These are phyloP conservation scores for Betula pendula DNA, from an alignment of 306 rosid species.

Conservation along the genomic window DNA sequence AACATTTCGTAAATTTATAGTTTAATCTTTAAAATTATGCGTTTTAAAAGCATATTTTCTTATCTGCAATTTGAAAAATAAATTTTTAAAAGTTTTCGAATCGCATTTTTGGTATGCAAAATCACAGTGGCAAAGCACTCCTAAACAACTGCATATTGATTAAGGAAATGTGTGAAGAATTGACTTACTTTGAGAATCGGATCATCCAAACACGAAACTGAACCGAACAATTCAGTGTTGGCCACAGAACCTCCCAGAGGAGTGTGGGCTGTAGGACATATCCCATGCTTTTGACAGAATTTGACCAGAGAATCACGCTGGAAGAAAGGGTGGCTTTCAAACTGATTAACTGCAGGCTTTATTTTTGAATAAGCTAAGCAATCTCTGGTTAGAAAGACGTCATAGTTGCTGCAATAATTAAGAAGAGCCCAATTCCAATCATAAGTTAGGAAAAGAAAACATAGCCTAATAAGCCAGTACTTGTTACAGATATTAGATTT, in stretches of 20 bases:
- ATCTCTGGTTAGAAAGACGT: slow-evolving; percentile 81
- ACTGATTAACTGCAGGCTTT: slow-evolving; percentile 63
- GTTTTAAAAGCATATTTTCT: too few species aligned
- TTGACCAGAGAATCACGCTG: slow-evolving; percentile 84
- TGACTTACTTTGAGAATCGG: slow-evolving; percentile 65
- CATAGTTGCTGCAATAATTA: slow-evolving; percentile 75
- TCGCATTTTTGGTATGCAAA: too few species aligned
- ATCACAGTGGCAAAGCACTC: too few species aligned
- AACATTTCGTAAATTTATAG: too few species aligned
- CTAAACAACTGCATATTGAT: too few species aligned
- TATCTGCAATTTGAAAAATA: too few species aligned
- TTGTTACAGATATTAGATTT: too few species aligned
- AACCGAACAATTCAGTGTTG: slow-evolving; percentile 74
- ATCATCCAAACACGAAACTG: slow-evolving; percentile 78
- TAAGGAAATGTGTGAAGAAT: slow-evolving; percentile 1
- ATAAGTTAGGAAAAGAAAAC: slow-evolving; percentile 3
- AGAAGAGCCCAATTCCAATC: slow-evolving; percentile 22
- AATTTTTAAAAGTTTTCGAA: too few species aligned
- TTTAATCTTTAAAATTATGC: too few species aligned
- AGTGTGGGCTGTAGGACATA: slow-evolving; percentile 88
- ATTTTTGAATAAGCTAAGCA: slow-evolving; percentile 63
- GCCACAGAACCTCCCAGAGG: slow-evolving; percentile 88
- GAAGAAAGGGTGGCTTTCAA: slow-evolving; percentile 87
- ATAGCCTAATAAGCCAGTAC: too few species aligned
- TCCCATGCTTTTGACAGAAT: slow-evolving; percentile 79